Evolutionary conservation across 73 alveolate genomes (phyloP).

Genomic region (Blepharisma stoltei): DNA sequence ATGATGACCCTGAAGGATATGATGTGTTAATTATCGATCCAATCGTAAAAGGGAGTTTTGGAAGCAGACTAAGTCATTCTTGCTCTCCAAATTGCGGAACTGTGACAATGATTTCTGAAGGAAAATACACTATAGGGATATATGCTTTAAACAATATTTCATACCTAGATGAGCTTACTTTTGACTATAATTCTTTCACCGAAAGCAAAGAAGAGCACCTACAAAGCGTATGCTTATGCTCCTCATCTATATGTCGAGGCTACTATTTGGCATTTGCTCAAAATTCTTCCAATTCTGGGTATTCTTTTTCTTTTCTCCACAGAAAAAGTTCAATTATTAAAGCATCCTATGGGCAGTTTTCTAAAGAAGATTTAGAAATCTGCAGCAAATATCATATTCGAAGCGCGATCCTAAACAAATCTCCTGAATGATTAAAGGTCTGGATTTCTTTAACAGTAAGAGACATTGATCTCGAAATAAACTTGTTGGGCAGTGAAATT

Average conservation of each 20-base stretch:
- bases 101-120: slow-evolving; percentile 74
- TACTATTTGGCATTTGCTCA: slow-evolving; percentile 42
- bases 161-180: slow-evolving; percentile 95
- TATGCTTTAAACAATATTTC: slow-evolving; percentile 91
- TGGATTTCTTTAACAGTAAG: slow-evolving; percentile 19
- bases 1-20: slow-evolving; percentile 94
- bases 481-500: slow-evolving; percentile 2
- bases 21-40: slow-evolving; percentile 92
- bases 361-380: background rate
- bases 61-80: slow-evolving; percentile 91
- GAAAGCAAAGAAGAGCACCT: slow-evolving; percentile 93
- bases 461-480: slow-evolving; percentile 27
- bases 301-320: background rate
- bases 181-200: slow-evolving; percentile 94
- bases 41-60: slow-evolving; percentile 85
- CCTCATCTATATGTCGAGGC: slow-evolving; percentile 74
- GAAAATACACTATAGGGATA: slow-evolving; percentile 92
- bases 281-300: background rate
- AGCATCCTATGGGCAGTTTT: background rate
- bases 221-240: slow-evolving; percentile 93
- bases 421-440: slow-evolving; percentile 25
- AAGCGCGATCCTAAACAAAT: background rate
- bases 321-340: background rate
- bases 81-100: slow-evolving; percentile 97
- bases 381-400: background rate